Evolutionary conservation across 169 alveolate species (phyloP), one percentile per base, ranked within the genome.

Genomic region (Amoebophrya sp.): DNA sequence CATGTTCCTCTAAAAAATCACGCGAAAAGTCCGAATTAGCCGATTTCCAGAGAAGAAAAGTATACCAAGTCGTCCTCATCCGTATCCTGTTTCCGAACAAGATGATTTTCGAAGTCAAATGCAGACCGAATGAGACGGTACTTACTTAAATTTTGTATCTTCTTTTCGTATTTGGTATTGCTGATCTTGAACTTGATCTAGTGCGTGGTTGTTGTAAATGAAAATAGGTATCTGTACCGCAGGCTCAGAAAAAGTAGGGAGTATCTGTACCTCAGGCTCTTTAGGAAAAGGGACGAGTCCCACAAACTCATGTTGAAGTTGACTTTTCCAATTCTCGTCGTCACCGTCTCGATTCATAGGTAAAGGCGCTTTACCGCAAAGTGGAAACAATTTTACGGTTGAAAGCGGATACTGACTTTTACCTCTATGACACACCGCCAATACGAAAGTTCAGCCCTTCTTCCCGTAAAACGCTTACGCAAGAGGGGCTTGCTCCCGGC

Each of bases 391-490:
- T 65, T 29, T 26, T 65, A 10, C 83, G 26, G 83, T 36, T 65
- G 36, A 6, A 65, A 10, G 39, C 83, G 39, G 83, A 65, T 26
- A 65, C 36, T 0, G 83, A 65, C 33, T 65, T 65, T 65, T 65
- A 65, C 83, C 83, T 65, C 83, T 65, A 65, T 36, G 83, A 65
- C 83, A 65, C 83, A 6, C 83, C 83, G 12, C 83, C 83, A 29
- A 65, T 65, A 29, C 83, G 83, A 29, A 65, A 65, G 83, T 36
- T 65, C 36, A 6, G 10, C 33, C 2, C 26, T 18, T 0, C 3
- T 0, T 6, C 33, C 83, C 83, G 83, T 36, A 65, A 65, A 26
- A 65, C 83, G 10, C 83, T 65, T 6, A 18, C 83, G 3, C 33
- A 1, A 0, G 83, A 65, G 83, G 83, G 83, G 39, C 83, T 65